Evolutionary conservation across 352 stramenopile species (phyloP), one percentile per base, ranked within the genome.

Genomic region (Pythium dissimile): DNA sequence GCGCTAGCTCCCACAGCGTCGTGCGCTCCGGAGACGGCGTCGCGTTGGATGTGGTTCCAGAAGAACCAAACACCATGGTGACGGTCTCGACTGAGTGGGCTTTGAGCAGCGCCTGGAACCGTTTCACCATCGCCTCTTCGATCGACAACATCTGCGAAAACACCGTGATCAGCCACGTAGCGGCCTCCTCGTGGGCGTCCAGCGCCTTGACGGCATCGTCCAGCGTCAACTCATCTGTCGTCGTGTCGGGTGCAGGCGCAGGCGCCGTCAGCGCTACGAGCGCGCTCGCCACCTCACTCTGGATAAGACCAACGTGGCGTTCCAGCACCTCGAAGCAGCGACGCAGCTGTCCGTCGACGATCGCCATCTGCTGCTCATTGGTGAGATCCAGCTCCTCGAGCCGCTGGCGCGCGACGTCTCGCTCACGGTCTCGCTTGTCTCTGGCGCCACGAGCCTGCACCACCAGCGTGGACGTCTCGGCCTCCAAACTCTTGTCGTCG

Each of bases 151-250:
- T 24, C 16, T 69, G 64, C 18, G 51, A 62, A 44, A 84, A 85
- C 2, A 81, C 18, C 2, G 62, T 41, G 31, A 69, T 64, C 66
- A 87, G 68, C 77, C 77, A 87, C 43, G 43, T 51, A 13, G 67
- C 77, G 20, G 72, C 68, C 13, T 64, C 54, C 6, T 67, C 39
- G 23, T 77, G 69, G 5, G 52, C 28, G 31, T 56, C 54, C 32
- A 45, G 64, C 15, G 28, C 27, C 23, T 56, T 16, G 13, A 63
- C 9, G 27, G 37, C 52, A 2, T 53, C 44, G 10, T 62, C 30
- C 4, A 44, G 27, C 12, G 37, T 49, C 18, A 4, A 3, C 16
- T 37, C 18, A 26, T 35, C 1, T 31, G 13, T 45, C 27, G n/a
- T 8, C 30, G 1, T 10, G 21, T 10, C 52, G 39, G 21, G 21